Evolutionary conservation across 257 asterid genomes (phyloP).

Genomic region (Solanum sitiens): DNA sequence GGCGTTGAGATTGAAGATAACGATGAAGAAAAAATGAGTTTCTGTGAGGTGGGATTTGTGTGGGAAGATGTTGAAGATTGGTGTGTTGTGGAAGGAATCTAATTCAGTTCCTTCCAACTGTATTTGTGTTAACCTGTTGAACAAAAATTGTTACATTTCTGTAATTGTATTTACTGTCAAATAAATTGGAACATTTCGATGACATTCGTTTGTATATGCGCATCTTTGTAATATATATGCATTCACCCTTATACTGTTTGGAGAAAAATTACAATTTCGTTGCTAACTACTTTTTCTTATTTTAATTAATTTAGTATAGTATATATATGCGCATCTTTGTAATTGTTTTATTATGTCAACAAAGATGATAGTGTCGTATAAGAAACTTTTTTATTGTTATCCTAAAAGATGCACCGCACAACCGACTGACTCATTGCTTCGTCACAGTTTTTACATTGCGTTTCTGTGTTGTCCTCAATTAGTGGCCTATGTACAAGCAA

Average conservation of each 20-base stretch:
- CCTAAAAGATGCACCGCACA: not conserved
- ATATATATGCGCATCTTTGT: not conserved
- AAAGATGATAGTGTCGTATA: not conserved
- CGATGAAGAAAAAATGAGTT: conserved; percentile 21
- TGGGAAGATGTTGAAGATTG: conserved; percentile 41
- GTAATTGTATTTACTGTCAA: not conserved
- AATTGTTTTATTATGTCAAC: not conserved
- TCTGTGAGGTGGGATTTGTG: conserved; percentile 28
- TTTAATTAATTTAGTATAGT: not conserved
- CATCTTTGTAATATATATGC: not conserved
- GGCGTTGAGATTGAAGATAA: not conserved
- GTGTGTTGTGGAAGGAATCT: conserved; percentile 59
- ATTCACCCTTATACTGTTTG: not conserved
- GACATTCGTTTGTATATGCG: not conserved
- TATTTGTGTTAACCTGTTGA: not conserved
- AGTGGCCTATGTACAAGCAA: not conserved
- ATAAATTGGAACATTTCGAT: not conserved
- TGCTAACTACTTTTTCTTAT: not conserved
- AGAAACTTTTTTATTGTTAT: not conserved
- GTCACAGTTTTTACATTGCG: not conserved
- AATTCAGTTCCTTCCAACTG: not conserved
- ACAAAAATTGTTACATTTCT: not conserved
- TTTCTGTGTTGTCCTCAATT: not conserved
- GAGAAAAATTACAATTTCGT: not conserved
- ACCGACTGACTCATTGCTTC: not conserved